Evolutionary conservation across 2,329 filamentous ascomycete species (phyloP), one percentile per base, ranked within the genome.

Genomic region (Fusarium equiseti): DNA sequence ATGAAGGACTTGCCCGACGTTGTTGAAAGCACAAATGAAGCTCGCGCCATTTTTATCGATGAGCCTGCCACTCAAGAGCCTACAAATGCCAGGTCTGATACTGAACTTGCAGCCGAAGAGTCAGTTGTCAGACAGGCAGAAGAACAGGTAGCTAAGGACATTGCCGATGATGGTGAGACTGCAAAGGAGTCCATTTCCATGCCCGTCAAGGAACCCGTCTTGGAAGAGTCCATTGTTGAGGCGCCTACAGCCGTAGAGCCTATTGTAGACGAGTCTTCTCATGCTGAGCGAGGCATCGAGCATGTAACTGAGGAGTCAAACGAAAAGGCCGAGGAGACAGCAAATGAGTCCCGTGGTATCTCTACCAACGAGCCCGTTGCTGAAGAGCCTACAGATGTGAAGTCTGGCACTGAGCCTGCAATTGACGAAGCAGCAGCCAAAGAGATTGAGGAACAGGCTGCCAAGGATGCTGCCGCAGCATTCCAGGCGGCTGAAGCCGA

Each of bases 381-480:
- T 11, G 53, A 56, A 22, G 63, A 74, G 18, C 38, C 58, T 42
- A 35, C 24, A 35, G 10, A 22, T 9, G 35, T 27, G 3, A 20
- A 53, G 16, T 16, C 26, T 43, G 50, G 32, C 27, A 20, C 18
- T 7, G 24, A 53, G 20, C 12, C 24, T 43, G 18, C 20, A 22
- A 6, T 27, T 11, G 10, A 53, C 13, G 35, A 53, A n/a, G n/a
- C 35, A 22, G 26, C 35, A 42, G n/a, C 24, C 50, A 53, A 53
- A n/a, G 35, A 43, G 26, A 20, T 10, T 15, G 35, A 53, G 13
- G 32, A 29, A 16, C 18, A 29, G 15, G 50, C 24, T 43, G 24
- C 31, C 24, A 29, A 27, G 24, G 50, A 52, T n/a, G 32, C 32
- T 42, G 31, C 31, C n/a, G 22, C 31, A 13, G 49, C 12, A 26